phyloP scores from a whole-genome alignment of 148 eudicot species.

The Selenicereus undatus region DNA sequence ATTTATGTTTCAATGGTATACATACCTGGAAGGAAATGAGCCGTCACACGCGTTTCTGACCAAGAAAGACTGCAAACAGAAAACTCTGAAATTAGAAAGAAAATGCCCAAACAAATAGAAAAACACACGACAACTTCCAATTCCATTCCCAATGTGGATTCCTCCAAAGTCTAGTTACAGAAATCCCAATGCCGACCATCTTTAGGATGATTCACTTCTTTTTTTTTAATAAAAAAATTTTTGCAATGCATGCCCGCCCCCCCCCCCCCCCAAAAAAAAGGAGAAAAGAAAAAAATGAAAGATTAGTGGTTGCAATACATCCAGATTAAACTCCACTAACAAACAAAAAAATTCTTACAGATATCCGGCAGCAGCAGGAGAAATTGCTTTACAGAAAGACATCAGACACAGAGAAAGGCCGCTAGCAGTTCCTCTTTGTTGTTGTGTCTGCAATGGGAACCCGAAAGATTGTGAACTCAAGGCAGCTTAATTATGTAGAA shows the following conservation, averaged over 20 bases:
- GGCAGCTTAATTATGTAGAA: neutral
- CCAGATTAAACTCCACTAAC: neutral
- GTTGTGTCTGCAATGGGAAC: slow-evolving; percentile 39
- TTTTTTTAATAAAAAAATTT: too few relatives aligned
- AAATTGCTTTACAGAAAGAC: slow-evolving; percentile 6
- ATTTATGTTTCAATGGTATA: neutral
- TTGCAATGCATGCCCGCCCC: too few relatives aligned
- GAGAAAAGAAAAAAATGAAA: too few relatives aligned
- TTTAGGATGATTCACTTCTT: too few relatives aligned
- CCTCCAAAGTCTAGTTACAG: neutral
- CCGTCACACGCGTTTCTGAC: slow-evolving; percentile 25
- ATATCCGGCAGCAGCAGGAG: slow-evolving; percentile 9
- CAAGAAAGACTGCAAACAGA: slow-evolving; percentile 32
- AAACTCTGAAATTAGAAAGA: neutral
- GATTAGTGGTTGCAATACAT: too few relatives aligned
- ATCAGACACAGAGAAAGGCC: slow-evolving; percentile 44
- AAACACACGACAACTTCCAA: neutral
- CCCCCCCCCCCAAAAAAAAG: too few relatives aligned
- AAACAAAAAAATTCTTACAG: neutral
- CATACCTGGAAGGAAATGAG: slow-evolving; percentile 33
- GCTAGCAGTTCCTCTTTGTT: slow-evolving; percentile 72
- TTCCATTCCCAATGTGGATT: neutral
- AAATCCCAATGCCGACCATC: neutral
- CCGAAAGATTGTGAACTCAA: neutral
- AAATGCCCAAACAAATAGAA: too few relatives aligned